Evolutionary conservation across 2,329 filamentous ascomycete genomes (phyloP).

Genomic region (Pseudogymnoascus sp.): DNA sequence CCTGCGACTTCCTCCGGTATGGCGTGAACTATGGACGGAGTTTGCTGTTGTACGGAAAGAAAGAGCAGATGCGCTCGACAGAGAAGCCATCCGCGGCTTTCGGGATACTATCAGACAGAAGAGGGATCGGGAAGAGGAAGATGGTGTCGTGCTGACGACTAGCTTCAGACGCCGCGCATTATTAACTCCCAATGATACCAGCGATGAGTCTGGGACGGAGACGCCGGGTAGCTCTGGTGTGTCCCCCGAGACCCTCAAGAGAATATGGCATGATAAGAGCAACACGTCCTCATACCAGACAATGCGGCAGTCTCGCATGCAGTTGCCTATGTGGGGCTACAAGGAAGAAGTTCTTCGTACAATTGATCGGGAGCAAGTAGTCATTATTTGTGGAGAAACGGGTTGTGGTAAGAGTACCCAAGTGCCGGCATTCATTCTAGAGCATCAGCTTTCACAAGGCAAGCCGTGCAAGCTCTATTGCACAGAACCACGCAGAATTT

Average conservation of each 20-base stretch:
- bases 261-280: slow-evolving; percentile 52
- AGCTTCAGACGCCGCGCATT: slow-evolving; percentile 58
- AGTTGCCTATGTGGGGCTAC: slow-evolving; percentile 85
- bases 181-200: slow-evolving; percentile 39
- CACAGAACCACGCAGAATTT: slow-evolving; percentile 91
- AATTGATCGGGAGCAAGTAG: slow-evolving; percentile 72
- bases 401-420: slow-evolving; percentile 97
- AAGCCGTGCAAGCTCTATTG: slow-evolving; percentile 87
- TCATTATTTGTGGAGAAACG: slow-evolving; percentile 94
- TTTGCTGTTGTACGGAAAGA: slow-evolving; percentile 63
- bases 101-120: slow-evolving; percentile 62
- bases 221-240: slow-evolving; percentile 24
- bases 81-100: slow-evolving; percentile 57
- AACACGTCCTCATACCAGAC: slow-evolving; percentile 56
- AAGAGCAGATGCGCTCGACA: slow-evolving; percentile 61
- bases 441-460: slow-evolving; percentile 75
- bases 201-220: slow-evolving; percentile 36
- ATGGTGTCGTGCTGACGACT: slow-evolving; percentile 67
- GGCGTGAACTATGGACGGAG: slow-evolving; percentile 81
- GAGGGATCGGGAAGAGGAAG: slow-evolving; percentile 59
- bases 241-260: slow-evolving; percentile 38
- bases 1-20: slow-evolving; percentile 66
- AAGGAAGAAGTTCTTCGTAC: slow-evolving; percentile 67
- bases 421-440: slow-evolving; percentile 86
- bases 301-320: slow-evolving; percentile 72